Base-by-base conservation (phyloP, 345 rosid genomes). In the Salix dunnii region DNA sequence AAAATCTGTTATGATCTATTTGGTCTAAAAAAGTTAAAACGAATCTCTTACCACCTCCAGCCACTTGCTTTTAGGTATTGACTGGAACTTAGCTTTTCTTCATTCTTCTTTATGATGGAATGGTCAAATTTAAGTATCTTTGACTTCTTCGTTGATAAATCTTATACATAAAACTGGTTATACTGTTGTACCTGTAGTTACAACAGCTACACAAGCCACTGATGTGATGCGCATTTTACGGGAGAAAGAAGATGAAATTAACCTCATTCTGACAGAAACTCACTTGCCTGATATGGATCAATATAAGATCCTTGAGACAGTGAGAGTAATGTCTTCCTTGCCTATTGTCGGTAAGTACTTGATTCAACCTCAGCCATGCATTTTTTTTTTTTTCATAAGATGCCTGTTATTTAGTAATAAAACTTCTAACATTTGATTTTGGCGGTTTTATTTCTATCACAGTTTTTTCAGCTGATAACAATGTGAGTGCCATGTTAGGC, bases 301-400 rank as follows among this genome's bases (percentile, higher is more conserved):
- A 77, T 86, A 82, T 31, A 82, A 87, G 77, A 82, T 90, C 49
- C 85, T 91, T 35, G 89, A 87, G 72, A 82, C 75, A 58, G 4
- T 89, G 16, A 74, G 74, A 69, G 23, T 60, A 63, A 65, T 67
- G 10, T 84, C 87, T 66, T 67, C 71, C 46, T 43, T 87, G 67
- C 87, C 94, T 0, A 74, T 90, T 78, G 72, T 90, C 38, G 58
- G 96, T 88, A 79, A 81, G 87, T 62, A 67, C n/a, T 69, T 60
- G 33, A 38, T 69, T 60, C 33, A 23, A 51, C n/a, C 30, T 53
- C n/a, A 2, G 9, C 27, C 36, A 13, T 65, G 40, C 14, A 67
- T 78, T 30, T 36, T 21, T 28, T 30, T 36, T 21, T 28, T 65
- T 31, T 5, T 30, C 14, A 21, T 20, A 27, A 61, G 61, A 65